These are phyloP conservation scores for Plasmodium relictum DNA, from an alignment of 169 alveolate genomes.

Conservation along the genomic window DNA sequence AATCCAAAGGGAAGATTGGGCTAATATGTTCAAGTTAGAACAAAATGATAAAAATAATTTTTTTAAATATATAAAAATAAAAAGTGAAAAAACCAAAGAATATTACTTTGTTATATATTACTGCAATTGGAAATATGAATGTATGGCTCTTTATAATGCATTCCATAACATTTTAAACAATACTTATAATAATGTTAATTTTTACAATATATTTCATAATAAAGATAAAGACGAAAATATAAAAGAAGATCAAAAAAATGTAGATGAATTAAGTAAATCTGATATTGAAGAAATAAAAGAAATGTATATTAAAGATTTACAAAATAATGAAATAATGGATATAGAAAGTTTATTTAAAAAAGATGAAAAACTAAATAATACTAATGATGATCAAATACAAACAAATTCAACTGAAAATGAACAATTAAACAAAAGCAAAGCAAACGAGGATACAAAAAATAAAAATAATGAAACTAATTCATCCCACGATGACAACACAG, in stretches of 20 bases:
- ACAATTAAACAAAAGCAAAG: background rate
- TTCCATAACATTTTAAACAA: conserved; percentile 61
- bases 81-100: conserved; percentile 64
- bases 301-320: conserved; percentile 70
- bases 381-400: background rate
- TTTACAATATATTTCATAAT: conserved; percentile 29
- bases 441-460: background rate
- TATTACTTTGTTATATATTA: conserved; percentile 73
- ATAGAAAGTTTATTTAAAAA: conserved; percentile 27
- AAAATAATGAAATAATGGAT: conserved; percentile 50
- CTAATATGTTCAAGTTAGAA: conserved; percentile 65
- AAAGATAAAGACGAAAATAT: background rate
- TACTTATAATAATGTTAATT: conserved; percentile 42
- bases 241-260: background rate
- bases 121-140: conserved; percentile 75
- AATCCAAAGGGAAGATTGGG: conserved; percentile 76
- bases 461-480: conserved; percentile 1
- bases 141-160: conserved; percentile 74
- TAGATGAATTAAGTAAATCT: conserved; percentile 9
- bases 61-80: conserved; percentile 59
- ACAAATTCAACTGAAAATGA: background rate
- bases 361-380: conserved; percentile 8
- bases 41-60: conserved; percentile 68
- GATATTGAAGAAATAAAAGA: conserved; percentile 60
- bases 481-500: background rate